Conservation (phyloP, 2,329 filamentous ascomycete genomes). For the Phaeophleospora eucalypticola region DNA sequence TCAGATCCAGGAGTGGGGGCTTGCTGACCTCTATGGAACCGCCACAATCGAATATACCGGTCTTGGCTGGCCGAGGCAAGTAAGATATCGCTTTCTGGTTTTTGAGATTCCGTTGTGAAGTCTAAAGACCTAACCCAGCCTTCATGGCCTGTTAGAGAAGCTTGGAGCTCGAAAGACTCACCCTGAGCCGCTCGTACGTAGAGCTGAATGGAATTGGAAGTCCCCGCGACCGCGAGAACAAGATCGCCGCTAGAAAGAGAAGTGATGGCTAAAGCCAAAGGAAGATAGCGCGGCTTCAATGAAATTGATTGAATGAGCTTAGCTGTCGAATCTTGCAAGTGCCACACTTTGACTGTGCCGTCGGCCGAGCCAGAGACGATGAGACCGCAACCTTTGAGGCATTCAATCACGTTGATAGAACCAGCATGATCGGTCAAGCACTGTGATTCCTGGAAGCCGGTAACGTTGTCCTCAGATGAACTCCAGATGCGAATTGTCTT, state of each 20-base stretch:
- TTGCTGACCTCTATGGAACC: conserved; percentile 64
- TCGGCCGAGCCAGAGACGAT: conserved; percentile 62
- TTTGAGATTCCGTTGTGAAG: conserved; percentile 62
- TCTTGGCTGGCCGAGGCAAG: conserved; percentile 94
- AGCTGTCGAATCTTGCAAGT: conserved; percentile 41
- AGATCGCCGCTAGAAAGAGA: conserved; percentile 50
- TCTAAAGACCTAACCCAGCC: conserved; percentile 88
- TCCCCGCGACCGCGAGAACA: conserved; percentile 76
- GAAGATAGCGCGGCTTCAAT: conserved; percentile 75
- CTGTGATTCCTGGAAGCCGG: conserved; percentile 39
- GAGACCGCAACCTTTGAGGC: conserved; percentile 42
- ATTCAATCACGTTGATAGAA: conserved; percentile 64
- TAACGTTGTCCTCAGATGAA: conserved; percentile 23
- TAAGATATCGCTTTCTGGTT: conserved; percentile 62
- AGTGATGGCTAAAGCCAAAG: conserved; percentile 69
- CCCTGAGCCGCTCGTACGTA: conserved; percentile 56
- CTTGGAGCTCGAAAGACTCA: conserved; percentile 63
- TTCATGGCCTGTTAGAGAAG: conserved; percentile 82
- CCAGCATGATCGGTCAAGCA: conserved; percentile 65
- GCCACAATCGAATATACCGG: conserved; percentile 94
- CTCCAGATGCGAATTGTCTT: conserved; percentile 65
- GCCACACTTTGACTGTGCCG: conserved; percentile 65
- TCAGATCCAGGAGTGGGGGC: neutral
- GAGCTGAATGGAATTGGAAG: conserved; percentile 75
- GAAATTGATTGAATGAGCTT: conserved; percentile 66